phyloP scores from a whole-genome alignment of 768 basidiomycete species.

The Boletus insuetus region DNA sequence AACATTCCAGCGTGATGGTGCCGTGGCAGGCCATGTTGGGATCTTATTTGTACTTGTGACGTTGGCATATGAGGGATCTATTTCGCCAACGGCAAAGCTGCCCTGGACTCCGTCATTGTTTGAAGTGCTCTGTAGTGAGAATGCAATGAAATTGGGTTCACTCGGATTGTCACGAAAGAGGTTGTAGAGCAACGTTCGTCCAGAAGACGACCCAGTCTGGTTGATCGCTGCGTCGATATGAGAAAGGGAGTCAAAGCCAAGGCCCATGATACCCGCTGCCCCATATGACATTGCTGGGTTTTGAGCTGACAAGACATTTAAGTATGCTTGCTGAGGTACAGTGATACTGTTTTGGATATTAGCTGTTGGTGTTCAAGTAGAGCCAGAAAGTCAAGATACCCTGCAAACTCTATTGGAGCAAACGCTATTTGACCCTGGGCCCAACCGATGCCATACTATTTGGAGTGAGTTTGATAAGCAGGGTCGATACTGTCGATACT shows the following conservation, averaged over 20 bases:
- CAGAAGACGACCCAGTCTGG: conserved; percentile 52
- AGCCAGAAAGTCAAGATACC: conserved; percentile 40
- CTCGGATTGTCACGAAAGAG: conserved; percentile 64
- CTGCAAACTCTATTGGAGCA: conserved; percentile 65
- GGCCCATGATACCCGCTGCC: conserved; percentile 67
- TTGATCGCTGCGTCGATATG: conserved; percentile 63
- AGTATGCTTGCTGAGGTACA: conserved; percentile 66
- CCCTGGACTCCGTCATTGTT: conserved; percentile 60
- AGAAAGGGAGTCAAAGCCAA: conserved; percentile 78
- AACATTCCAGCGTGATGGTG: conserved; percentile 72
- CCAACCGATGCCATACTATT: conserved; percentile 80
- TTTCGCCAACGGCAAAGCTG: conserved; percentile 72
- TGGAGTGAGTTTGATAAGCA: neutral
- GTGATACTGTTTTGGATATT: conserved; percentile 44
- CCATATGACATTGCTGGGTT: conserved; percentile 76
- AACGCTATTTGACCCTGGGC: conserved; percentile 63
- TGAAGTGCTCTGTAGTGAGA: conserved; percentile 63
- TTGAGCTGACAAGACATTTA: conserved; percentile 59
- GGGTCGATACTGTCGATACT: neutral
- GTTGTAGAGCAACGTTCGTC: conserved; percentile 73
- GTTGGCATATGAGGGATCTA: conserved; percentile 57
- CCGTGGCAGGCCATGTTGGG: conserved; percentile 66
- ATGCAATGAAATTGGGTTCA: conserved; percentile 79
- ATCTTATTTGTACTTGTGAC: conserved; percentile 59
- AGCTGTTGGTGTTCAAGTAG: conserved; percentile 2